These are phyloP conservation scores for Hypocrella siamensis DNA, from an alignment of 2,329 filamentous ascomycete species.

Conservation along the genomic window DNA sequence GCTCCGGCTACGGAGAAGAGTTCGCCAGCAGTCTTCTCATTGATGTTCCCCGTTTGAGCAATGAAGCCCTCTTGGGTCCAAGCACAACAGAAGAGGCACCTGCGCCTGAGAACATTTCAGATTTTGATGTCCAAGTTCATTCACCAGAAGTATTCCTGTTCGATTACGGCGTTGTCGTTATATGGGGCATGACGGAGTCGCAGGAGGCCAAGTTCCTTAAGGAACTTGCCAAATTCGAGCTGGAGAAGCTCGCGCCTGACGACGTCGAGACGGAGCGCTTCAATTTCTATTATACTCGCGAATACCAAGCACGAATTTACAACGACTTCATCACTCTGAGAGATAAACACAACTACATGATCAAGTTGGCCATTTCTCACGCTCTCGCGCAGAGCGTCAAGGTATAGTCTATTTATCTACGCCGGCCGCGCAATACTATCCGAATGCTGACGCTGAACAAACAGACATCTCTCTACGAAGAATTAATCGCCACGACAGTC, in stretches of 20 bases:
- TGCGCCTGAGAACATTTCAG: constrained; percentile 34
- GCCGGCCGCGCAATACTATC: neutral
- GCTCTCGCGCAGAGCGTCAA: constrained; percentile 93
- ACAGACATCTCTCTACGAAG: constrained; percentile 86
- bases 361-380: constrained; percentile 90
- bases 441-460: constrained; percentile 7
- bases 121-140: constrained; percentile 79
- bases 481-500: constrained; percentile 85
- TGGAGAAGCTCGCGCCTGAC: constrained; percentile 73
- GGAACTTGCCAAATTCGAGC: constrained; percentile 87
- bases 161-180: constrained; percentile 92
- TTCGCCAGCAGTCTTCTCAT: constrained; percentile 11
- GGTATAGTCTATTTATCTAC: constrained; percentile 22
- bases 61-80: constrained; percentile 19
- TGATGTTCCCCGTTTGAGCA: constrained; percentile 10
- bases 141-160: constrained; percentile 93
- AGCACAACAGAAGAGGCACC: constrained; percentile 18
- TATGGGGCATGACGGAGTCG: constrained; percentile 91
- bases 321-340: constrained; percentile 96
- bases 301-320: constrained; percentile 97
- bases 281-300: constrained; percentile 97
- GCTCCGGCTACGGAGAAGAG: constrained; percentile 15
- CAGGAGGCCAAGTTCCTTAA: constrained; percentile 87
- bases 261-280: constrained; percentile 94
- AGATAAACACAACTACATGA: constrained; percentile 96